Base-by-base conservation (phyloP, 176 grass and related monocot species). In the Guadua angustifolia region DNA sequence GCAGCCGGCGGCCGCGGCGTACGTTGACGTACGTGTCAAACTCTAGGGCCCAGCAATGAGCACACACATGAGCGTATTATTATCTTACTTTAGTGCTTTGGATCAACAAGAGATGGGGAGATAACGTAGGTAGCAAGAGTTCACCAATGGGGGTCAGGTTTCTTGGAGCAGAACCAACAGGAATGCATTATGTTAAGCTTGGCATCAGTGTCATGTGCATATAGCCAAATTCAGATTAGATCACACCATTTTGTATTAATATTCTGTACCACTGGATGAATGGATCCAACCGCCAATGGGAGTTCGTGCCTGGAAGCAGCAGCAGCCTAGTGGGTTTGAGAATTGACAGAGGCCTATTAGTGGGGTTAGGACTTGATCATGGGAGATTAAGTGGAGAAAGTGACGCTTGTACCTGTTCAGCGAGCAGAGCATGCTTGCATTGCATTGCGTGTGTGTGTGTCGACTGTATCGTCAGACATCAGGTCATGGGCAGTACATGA, bases 41-140 rank as follows among this genome's bases (percentile, higher is more conserved):
- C 52, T 61, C 4, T 21, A 36, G 38, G 19, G 71, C 26, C 58
- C 59, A 45, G 29, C 43, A 1, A 59, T 0, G 61, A 80, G 51
- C 12, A 16, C 35, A 6, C 35, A 6, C 16, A 29, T n/a, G 59
- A 22, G 45, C 53, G 22, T 19, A 25, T 63, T 66, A 59, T 42
- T 79, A 67, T 68, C 50, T 80, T 85, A 69, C 22, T 40, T 72
- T 21, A 19, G 39, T 67, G 25, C 17, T 79, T 32, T 35, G 33
- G 2, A 21, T 64, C 9, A 50, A 61, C 9, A 50, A 61, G 42
- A 71, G 51, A 59, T 4, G 9, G 18, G 52, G 33, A 36, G 74
- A 83, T 62, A 88, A 73, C 18, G 60, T 84, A n/a, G 75, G 61
- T 62, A 63, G 24, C 70, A 24, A 1, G 51, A 50, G 42, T 17